Evolutionary conservation across 495 filamentous ascomycete species (phyloP).

Genomic region (Friedmanniomyces endolithicus): DNA sequence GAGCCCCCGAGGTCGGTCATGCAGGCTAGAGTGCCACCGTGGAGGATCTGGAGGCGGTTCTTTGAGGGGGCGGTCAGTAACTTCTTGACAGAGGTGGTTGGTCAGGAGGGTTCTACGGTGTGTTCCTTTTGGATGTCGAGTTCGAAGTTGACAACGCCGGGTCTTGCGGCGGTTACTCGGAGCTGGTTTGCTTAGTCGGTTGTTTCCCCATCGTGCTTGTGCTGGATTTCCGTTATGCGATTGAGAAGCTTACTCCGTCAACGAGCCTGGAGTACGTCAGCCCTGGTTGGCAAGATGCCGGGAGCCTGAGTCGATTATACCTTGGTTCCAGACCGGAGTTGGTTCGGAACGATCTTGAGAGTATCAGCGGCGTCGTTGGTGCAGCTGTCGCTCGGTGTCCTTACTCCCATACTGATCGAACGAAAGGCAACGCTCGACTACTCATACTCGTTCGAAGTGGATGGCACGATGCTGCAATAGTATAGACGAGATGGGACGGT

Average conservation of each 20-base stretch:
- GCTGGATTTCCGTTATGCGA: background rate
- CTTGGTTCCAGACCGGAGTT: conserved; percentile 79
- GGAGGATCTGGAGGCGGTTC: conserved; percentile 83
- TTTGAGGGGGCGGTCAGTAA: conserved; percentile 25
- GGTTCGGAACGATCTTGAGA: conserved; percentile 51
- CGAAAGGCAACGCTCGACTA: conserved; percentile 14
- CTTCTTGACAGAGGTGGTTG: background rate
- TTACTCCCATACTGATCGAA: conserved; percentile 19
- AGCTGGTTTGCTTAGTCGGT: no score
- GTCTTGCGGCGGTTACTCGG: conserved; percentile 59
- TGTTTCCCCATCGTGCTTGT: no score
- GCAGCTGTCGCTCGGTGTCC: background rate
- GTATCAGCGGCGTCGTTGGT: background rate
- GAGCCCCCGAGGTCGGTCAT: conserved; percentile 93
- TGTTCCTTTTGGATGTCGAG: conserved; percentile 76
- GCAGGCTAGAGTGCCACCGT: conserved; percentile 89
- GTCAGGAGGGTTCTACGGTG: conserved; percentile 43
- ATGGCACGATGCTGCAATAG: no score
- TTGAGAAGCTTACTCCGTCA: conserved; percentile 22
- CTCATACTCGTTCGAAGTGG: background rate
- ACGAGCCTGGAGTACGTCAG: conserved; percentile 19
- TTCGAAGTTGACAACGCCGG: conserved; percentile 76
- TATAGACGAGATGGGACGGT: no score
- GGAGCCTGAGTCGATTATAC: no score
- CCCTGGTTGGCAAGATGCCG: no score